Evolutionary conservation across 176 grass and related monocot genomes (phyloP), one percentile per base, ranked within the genome.

Genomic region (Carex cristatella): DNA sequence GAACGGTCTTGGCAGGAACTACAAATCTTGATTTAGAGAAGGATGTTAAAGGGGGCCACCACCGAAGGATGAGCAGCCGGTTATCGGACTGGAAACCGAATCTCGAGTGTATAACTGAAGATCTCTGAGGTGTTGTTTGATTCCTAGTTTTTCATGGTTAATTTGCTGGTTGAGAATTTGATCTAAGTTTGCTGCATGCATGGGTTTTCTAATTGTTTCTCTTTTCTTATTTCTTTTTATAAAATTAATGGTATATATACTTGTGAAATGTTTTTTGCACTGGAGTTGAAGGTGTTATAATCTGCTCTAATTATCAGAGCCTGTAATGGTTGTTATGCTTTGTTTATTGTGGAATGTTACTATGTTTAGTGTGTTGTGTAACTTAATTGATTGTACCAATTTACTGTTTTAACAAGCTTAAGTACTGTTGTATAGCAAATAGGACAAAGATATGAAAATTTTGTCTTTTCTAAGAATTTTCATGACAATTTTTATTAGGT

Each of bases 71-170:
- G 13, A 87, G 87, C 35, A 64, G 69, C 67, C 80, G 91, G 1
- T 18, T 91, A 11, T 70, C 84, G 11, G 84, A 82, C 16, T 94
- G 92, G 92, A 89, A 75, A 79, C 92, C 95, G 66, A 91, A 94
- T 80, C 95, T 97, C 38, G 89, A 94, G 79, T 88, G 92, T 88
- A 91, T 97, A 74, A 86, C 79, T 4, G 95, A 97, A 82, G 86
- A 87, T 91, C 81, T 86, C 58, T 94, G 70, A 90, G 69, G 61
- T 30, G 33, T 38, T 81, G 83, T 2, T 82, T 65, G 53, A 74
- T 51, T 84, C 3, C 62, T 42, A 11, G 32, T 63, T 64, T 54
- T 9, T 65, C 84, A 61, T 46, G 56, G 79, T 44, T 23, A 23
- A 23, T 23, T 81, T 82, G 79, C 38, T 82, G 79, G 60, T 82